Evolutionary conservation across 306 rosid genomes (phyloP).

Genomic region (Pterocarpus santalinus): DNA sequence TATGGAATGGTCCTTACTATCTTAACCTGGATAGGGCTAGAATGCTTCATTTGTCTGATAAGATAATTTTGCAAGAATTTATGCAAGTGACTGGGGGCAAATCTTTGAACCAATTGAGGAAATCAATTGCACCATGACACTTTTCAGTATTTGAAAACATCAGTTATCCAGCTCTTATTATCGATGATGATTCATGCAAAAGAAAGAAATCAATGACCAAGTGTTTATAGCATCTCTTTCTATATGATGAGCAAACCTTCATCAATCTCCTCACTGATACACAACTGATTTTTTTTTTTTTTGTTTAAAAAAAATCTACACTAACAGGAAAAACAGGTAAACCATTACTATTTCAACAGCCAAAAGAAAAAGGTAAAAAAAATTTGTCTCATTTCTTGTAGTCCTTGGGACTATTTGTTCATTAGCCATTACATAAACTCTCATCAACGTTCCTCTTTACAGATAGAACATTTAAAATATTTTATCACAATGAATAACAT

Average conservation of each 20-base stretch:
- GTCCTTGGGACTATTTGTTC: neutral
- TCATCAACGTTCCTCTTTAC: neutral
- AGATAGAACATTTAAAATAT: neutral
- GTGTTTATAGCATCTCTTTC: neutral
- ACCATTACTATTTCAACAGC: neutral
- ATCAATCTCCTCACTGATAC: neutral
- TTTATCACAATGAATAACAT: neutral
- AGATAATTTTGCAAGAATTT: neutral
- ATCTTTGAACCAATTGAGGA: neutral
- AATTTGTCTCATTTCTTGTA: neutral
- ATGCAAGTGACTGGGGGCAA: neutral
- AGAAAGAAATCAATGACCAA: conserved; percentile 8
- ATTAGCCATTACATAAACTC: neutral
- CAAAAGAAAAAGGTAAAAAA: neutral
- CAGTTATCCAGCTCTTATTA: neutral
- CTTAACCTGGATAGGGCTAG: neutral
- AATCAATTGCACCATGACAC: conserved; percentile 5
- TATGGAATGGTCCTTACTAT: neutral
- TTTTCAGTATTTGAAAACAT: neutral
- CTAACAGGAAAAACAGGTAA: neutral
- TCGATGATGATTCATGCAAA: neutral
- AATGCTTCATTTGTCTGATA: neutral
- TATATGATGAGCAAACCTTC: neutral
- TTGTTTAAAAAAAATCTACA: neutral
- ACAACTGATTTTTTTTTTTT: neutral